Percentiles rank a stretch among this genome's conserved stretches.
These are phyloP conservation scores for Alternaria sp. DNA, from an alignment of 2,329 filamentous ascomycete genomes.

Conservation along the genomic window DNA sequence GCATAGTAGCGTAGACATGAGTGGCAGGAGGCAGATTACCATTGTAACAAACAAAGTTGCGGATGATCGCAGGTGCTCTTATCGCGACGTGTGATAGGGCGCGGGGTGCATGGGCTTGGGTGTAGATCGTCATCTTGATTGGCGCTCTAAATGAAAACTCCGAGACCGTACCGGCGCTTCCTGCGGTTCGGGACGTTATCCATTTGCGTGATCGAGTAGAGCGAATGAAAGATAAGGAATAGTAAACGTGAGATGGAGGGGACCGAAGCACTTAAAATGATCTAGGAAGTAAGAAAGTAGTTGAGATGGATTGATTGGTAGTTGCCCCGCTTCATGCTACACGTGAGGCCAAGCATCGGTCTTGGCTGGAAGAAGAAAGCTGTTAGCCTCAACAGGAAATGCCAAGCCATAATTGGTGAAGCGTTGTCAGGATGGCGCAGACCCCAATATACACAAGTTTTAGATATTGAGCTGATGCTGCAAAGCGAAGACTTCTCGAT, in stretches of 20 bases:
- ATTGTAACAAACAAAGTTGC: conserved; percentile 24
- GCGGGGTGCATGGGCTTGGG: conserved; percentile 19
- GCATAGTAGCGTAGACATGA: conserved; percentile 24
- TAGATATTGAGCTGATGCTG: not conserved
- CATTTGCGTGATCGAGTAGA: conserved; percentile 22
- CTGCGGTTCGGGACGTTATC: conserved; percentile 29
- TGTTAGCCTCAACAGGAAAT: conserved; percentile 31
- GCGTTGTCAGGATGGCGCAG: conserved; percentile 11
- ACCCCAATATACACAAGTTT: not conserved
- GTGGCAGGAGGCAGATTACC: conserved; percentile 29
- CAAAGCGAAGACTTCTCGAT: not conserved
- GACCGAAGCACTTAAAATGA: not conserved
- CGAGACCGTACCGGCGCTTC: conserved; percentile 22
- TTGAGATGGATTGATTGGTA: conserved; percentile 3
- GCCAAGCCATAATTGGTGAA: conserved; percentile 31
- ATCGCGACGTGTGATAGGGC: conserved; percentile 41
- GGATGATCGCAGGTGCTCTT: conserved; percentile 36
- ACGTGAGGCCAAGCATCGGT: conserved; percentile 27
- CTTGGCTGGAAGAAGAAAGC: conserved; percentile 26
- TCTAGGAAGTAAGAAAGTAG: not conserved
- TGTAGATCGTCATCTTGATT: conserved; percentile 38
- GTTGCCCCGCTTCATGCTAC: conserved; percentile 15
- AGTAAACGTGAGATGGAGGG: conserved; percentile 31
- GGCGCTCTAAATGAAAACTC: conserved; percentile 31
- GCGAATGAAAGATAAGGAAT: conserved; percentile 32